Base-by-base conservation (phyloP, 176 grass and related monocot genomes). In the Oryza australiensis region DNA sequence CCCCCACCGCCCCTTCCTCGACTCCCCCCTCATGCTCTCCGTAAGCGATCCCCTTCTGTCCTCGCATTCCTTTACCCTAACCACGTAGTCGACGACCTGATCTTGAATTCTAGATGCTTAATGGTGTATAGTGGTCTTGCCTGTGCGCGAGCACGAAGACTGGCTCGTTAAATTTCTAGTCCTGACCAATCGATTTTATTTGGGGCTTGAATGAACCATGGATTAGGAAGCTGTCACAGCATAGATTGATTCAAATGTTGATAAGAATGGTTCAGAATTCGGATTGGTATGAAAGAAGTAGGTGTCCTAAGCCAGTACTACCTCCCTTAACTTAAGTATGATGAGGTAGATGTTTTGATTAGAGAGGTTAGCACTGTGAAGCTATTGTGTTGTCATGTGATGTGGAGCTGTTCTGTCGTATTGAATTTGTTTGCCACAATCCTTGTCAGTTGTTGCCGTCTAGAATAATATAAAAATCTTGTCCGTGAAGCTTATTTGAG, bases 1-100 rank as follows among this genome's bases (percentile, higher is more conserved):
- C 72, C 87, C 87, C 65, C 79, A 83, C 85, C 89, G 85, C 73
- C 91, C 94, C 63, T 85, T 97, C 82, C 87, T 97, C 42, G 87
- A 94, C 33, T 80, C 85, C 64, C 27, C 85, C 37, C 82, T 94
- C 86, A 92, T 97, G 89, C 80, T 92, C 68, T 92, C 94, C 26
- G 91, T 97, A 73, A 90, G 92, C 68, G 10, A 57, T 18, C 40
- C 26, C 7, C 62, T 40, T 26, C 60, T 29, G 3, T 3, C 22
- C 5, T 14, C 5, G 0, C 18, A 14, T 69, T 66, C 18, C 4
- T 26, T 24, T 60, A 22, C 14, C n/a, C 28, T 18, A 66, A 16
- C 38, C 3, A 3, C 6, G 1, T 26, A 13, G 83, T 43, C 71
- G 62, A 7, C 46, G 34, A 7, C 11, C 18, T 64, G 20, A 38